These are phyloP conservation scores for Phytophthora sojae DNA, from an alignment of 352 stramenopile species.

Conservation along the genomic window DNA sequence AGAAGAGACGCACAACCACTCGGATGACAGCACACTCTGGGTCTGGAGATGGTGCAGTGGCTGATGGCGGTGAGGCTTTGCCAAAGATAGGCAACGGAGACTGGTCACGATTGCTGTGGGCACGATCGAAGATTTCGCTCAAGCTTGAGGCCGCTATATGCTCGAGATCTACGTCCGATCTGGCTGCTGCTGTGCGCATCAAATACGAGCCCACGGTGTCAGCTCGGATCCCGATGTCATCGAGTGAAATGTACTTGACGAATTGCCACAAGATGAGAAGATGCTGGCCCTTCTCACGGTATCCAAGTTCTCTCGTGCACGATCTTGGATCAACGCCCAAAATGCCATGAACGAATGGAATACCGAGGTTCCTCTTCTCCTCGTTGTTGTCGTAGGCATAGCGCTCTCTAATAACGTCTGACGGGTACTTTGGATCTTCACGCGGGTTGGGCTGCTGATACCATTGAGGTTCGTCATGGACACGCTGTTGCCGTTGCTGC, in stretches of 20 bases:
- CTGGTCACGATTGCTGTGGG: background rate
- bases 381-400: no score
- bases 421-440: no score
- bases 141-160: background rate
- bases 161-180: background rate
- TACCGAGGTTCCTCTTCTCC: no score
- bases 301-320: background rate
- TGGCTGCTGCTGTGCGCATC: background rate
- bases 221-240: background rate
- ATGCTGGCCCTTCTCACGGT: background rate
- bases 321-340: background rate
- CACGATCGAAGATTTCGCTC: background rate
- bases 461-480: no score
- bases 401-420: no score
- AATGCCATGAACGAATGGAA: background rate
- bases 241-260: background rate
- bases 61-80: background rate
- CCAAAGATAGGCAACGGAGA: background rate
- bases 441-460: no score
- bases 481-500: background rate
- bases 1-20: background rate
- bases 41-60: background rate
- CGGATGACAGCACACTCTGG: background rate
- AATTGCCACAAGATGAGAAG: background rate
- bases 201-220: background rate